phyloP scores from a whole-genome alignment of 805 yeast genomes.

The Metschnikowia corniflorae region DNA sequence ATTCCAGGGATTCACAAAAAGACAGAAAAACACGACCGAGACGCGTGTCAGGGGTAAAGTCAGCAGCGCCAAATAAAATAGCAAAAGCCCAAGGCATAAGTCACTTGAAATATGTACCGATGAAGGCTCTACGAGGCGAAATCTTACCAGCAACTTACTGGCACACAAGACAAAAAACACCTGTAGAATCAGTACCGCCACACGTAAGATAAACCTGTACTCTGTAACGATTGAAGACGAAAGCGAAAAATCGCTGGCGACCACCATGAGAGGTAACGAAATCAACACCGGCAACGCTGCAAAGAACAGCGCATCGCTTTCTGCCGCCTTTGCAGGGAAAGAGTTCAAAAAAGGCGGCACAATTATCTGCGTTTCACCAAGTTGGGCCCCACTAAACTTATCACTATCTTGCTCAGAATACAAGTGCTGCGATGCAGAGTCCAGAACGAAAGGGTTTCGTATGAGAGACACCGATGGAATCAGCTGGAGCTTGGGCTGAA shows the following conservation, averaged over 20 bases:
- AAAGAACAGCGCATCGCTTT: conserved; percentile 6
- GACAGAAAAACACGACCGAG: conserved; percentile 26
- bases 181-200: conserved; percentile 20
- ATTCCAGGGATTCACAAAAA: conserved; percentile 29
- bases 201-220: conserved; percentile 6
- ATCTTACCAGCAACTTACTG: conserved; percentile 14
- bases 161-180: conserved; percentile 21
- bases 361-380: background rate
- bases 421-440: conserved; percentile 2
- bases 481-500: conserved; percentile 12
- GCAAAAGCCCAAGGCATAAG: conserved; percentile 18
- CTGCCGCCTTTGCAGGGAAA: background rate
- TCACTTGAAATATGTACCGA: conserved; percentile 11
- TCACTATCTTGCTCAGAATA: too few relatives aligned
- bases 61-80: conserved; percentile 23
- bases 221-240: conserved; percentile 3
- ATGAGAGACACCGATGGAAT: conserved; percentile 12
- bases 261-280: conserved; percentile 29
- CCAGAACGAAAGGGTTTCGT: conserved; percentile 4
- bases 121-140: conserved; percentile 5
- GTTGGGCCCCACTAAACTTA: background rate
- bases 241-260: conserved; percentile 23
- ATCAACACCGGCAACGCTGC: conserved; percentile 33
- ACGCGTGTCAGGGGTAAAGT: conserved; percentile 25
- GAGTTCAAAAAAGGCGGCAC: background rate